A percentile compares a stretch with the other conserved stretches of the same genome.
Conservation (phyloP, 2,329 filamentous ascomycete species). For the Fusarium compactum region DNA sequence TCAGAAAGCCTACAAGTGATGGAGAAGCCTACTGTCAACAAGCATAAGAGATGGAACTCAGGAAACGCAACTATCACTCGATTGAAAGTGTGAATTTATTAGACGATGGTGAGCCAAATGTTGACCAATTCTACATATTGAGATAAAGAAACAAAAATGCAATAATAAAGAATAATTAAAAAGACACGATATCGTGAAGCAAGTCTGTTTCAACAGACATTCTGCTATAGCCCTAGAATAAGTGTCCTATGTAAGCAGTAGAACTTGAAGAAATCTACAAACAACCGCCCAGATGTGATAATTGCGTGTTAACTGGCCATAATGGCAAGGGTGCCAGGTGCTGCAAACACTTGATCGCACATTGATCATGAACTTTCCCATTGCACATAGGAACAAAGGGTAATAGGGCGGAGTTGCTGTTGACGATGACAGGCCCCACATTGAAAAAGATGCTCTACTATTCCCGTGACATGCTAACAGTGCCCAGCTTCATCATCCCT, state of each 20-base stretch:
- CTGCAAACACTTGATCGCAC: neutral
- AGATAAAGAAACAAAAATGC: neutral
- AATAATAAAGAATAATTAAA: neutral
- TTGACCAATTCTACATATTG: neutral
- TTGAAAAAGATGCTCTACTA: neutral
- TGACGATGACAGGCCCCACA: constrained; percentile 2
- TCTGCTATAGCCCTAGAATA: neutral
- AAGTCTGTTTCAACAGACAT: neutral
- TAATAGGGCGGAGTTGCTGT: constrained; percentile 20
- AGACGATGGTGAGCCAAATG: neutral
- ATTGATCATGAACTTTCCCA: neutral
- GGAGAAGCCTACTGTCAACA: neutral
- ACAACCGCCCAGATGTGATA: neutral
- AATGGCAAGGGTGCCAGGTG: too few species aligned
- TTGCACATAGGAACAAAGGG: neutral
- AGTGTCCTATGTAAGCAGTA: neutral
- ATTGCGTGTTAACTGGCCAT: neutral
- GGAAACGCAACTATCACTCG: constrained; percentile 18
- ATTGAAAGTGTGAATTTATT: neutral
- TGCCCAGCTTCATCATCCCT: constrained; percentile 12
- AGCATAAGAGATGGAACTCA: neutral
- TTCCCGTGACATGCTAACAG: constrained; percentile 7
- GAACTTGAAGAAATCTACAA: neutral
- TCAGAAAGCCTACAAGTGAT: neutral
- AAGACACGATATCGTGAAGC: neutral